Conservation (phyloP, 2,329 filamentous ascomycete genomes). For the Colletotrichum incanum region DNA sequence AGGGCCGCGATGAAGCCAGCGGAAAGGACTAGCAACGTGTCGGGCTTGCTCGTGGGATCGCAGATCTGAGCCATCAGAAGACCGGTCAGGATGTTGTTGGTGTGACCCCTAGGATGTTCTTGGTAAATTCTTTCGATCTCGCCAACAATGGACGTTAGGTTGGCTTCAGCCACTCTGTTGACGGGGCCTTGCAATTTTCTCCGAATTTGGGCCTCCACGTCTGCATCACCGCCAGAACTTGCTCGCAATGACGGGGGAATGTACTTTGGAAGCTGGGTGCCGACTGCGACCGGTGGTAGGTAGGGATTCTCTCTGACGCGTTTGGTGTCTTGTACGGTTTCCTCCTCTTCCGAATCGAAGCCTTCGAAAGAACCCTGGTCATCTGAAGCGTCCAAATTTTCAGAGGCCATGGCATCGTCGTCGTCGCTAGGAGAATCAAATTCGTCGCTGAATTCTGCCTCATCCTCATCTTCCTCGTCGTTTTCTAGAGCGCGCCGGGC, state of each 20-base stretch:
- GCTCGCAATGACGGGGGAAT: conserved; percentile 88
- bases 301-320: conserved; percentile 88
- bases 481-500: conserved; percentile 5
- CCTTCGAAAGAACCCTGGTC: conserved; percentile 57
- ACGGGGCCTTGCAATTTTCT: conserved; percentile 90
- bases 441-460: conserved; percentile 48
- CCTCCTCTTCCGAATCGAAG: conserved; percentile 55
- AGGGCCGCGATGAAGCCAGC: conserved; percentile 91
- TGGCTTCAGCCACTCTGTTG: conserved; percentile 94
- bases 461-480: conserved; percentile 48
- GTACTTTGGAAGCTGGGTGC: conserved; percentile 76
- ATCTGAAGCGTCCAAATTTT: conserved; percentile 53
- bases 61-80: conserved; percentile 84
- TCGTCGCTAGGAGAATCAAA: conserved; percentile 15
- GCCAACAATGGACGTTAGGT: conserved; percentile 85
- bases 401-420: conserved; percentile 40
- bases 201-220: conserved; percentile 78
- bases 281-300: conserved; percentile 75
- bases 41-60: conserved; percentile 83
- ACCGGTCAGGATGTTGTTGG: conserved; percentile 85
- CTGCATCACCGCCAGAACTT: conserved; percentile 73
- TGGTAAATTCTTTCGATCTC: conserved; percentile 89
- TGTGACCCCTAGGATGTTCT: conserved; percentile 87
- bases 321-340: conserved; percentile 55
- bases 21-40: conserved; percentile 92